These are phyloP conservation scores for Coniosporium apollinis DNA, from an alignment of 495 filamentous ascomycete genomes.

Conservation along the genomic window DNA sequence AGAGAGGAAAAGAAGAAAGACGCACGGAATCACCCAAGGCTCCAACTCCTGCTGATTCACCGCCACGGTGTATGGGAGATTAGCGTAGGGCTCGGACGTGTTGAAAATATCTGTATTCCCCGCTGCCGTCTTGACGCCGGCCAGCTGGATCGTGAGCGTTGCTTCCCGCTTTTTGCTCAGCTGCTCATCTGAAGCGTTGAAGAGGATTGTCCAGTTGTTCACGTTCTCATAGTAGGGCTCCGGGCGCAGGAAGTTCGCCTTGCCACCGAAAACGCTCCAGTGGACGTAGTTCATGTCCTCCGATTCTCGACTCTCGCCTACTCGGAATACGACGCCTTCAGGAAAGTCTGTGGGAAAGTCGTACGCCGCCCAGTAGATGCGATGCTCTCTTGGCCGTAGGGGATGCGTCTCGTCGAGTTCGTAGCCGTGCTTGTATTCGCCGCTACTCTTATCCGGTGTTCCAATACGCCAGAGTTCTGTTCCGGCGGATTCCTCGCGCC, in stretches of 20 bases:
- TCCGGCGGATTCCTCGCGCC: conserved; percentile 33
- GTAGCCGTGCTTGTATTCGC: conserved; percentile 37
- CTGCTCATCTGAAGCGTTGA: conserved; percentile 15
- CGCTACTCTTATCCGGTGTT: conserved; percentile 35
- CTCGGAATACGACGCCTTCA: conserved; percentile 31
- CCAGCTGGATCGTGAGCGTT: conserved; percentile 39
- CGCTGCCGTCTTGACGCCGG: conserved; percentile 37
- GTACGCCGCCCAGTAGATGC: conserved; percentile 38
- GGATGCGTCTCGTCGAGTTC: conserved; percentile 27
- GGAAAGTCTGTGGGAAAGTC: conserved; percentile 39
- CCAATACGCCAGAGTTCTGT: conserved; percentile 39
- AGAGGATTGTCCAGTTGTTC: conserved; percentile 38
- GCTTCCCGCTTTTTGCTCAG: conserved; percentile 22
- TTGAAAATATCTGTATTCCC: conserved; percentile 40
- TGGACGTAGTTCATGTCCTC: conserved; percentile 37
- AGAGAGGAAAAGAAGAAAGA: conserved; percentile 18
- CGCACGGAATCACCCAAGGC: conserved; percentile 32
- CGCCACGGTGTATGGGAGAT: conserved; percentile 27
- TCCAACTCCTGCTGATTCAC: conserved; percentile 28
- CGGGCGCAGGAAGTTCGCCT: conserved; percentile 19
- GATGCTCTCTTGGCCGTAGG: conserved; percentile 31
- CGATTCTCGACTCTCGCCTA: conserved; percentile 28
- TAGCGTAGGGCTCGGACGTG: conserved; percentile 27
- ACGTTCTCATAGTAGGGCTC: conserved; percentile 22
- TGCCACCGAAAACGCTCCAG: conserved; percentile 34